Conservation (phyloP, 495 filamentous ascomycete species). For the Penicillium roqueforti region DNA sequence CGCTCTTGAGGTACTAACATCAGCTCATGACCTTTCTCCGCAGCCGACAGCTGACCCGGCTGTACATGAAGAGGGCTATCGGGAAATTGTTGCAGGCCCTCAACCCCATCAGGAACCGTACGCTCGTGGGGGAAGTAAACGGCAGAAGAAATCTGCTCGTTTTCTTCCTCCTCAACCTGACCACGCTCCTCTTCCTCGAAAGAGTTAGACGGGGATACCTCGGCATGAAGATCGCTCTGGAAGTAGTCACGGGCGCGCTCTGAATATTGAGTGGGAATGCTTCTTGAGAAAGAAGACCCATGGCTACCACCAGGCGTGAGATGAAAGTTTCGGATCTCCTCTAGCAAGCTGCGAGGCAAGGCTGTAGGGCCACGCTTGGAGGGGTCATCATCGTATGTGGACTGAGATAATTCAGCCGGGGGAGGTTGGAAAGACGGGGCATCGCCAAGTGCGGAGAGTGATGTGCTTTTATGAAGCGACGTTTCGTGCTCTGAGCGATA, state of each 20-base stretch:
- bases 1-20: conserved; percentile 33
- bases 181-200: conserved; percentile 33
- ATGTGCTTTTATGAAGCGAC: conserved; percentile 29
- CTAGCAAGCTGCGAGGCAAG: conserved; percentile 50
- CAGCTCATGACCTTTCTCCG: conserved; percentile 30
- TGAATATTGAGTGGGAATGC: conserved; percentile 47
- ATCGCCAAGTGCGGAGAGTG: conserved; percentile 32
- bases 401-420: conserved; percentile 4
- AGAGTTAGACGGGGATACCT: conserved; percentile 24
- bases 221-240: conserved; percentile 19
- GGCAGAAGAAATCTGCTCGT: conserved; percentile 93
- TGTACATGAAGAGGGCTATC: conserved; percentile 36
- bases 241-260: conserved; percentile 34
- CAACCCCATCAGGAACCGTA: conserved; percentile 31
- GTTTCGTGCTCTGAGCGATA: conserved; percentile 15
- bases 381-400: conserved; percentile 23
- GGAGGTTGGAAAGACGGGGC: conserved; percentile 23
- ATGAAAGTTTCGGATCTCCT: conserved; percentile 59
- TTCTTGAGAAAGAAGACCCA: conserved; percentile 51
- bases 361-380: conserved; percentile 25
- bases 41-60: conserved; percentile 32
- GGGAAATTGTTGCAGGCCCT: conserved; percentile 43
- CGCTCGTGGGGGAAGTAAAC: conserved; percentile 87
- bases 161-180: conserved; percentile 74
- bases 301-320: conserved; percentile 51